These are phyloP conservation scores for Aspergillus sergii DNA, from an alignment of 2,329 filamentous ascomycete species.

Conservation along the genomic window DNA sequence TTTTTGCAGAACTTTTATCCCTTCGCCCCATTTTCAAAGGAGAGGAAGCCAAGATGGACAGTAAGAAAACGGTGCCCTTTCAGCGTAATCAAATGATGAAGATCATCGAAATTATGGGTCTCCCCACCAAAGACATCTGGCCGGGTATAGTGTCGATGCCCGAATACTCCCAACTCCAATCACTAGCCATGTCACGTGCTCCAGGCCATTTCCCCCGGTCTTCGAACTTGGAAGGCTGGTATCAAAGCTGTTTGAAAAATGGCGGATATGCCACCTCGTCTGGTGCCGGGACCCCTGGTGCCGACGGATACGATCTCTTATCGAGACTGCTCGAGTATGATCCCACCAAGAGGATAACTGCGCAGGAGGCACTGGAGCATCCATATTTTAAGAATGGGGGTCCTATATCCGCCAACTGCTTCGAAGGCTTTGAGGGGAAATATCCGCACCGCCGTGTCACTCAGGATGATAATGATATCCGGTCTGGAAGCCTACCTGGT, in stretches of 20 bases:
- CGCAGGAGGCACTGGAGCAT: constrained; percentile 84
- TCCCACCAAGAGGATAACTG: constrained; percentile 82
- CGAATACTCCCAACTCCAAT: constrained; percentile 73
- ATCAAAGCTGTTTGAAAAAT: constrained; percentile 69
- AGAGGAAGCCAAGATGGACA: constrained; percentile 98
- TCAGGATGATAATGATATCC: constrained; percentile 93
- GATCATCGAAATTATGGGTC: constrained; percentile 93
- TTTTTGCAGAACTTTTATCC: constrained; percentile 91
- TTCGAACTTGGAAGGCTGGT: constrained; percentile 75
- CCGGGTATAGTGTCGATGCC: constrained; percentile 82
- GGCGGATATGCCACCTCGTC: constrained; percentile 54
- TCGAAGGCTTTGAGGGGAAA: constrained; percentile 83
- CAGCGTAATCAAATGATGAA: constrained; percentile 99
- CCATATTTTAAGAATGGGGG: constrained; percentile 77
- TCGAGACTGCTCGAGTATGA: constrained; percentile 88
- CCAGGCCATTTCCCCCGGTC: constrained; percentile 55
- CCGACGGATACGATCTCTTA: constrained; percentile 80
- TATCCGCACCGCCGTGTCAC: constrained; percentile 90
- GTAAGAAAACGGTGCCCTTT: constrained; percentile 95
- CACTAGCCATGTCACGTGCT: constrained; percentile 48
- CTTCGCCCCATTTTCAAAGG: constrained; percentile 96
- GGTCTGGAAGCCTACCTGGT: constrained; percentile 84
- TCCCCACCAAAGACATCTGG: constrained; percentile 88
- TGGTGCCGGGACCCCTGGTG: constrained; percentile 61
- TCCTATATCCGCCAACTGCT: constrained; percentile 78